phyloP scores from a whole-genome alignment of 495 filamentous ascomycete species.

The Daldinia caldariorum region DNA sequence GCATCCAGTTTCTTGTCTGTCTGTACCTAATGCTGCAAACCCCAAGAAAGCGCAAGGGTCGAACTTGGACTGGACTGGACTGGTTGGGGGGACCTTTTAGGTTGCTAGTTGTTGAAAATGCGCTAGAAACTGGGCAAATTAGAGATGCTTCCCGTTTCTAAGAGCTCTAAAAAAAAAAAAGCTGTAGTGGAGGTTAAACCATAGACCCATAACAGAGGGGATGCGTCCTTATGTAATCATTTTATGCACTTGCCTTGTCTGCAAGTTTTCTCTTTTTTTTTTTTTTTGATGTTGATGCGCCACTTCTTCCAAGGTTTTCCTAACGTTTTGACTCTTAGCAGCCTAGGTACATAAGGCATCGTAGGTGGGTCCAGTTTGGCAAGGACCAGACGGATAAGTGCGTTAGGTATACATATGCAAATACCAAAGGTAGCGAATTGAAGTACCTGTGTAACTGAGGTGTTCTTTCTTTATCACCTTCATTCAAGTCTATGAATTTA shows the following conservation, averaged over 20 bases:
- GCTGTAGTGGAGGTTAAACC: slow-evolving; percentile 32
- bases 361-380: background rate
- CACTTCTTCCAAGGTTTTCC: background rate
- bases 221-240: slow-evolving; percentile 24
- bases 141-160: slow-evolving; percentile 1
- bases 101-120: slow-evolving; percentile 17
- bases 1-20: background rate
- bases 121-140: slow-evolving; percentile 26
- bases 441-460: background rate
- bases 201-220: background rate
- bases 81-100: background rate
- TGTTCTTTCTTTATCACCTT: background rate
- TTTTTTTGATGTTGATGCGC: background rate
- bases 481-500: too few relatives aligned
- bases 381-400: background rate
- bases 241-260: background rate
- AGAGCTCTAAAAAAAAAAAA: slow-evolving; percentile 23
- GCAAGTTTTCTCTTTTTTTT: background rate
- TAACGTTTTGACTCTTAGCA: background rate
- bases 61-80: background rate
- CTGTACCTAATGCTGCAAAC: background rate
- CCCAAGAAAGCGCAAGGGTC: slow-evolving; percentile 6
- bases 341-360: background rate
- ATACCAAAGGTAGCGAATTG: background rate
- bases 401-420: background rate